A percentile compares a stretch with the other conserved stretches of the same genome.
Evolutionary conservation across 805 yeast species (phyloP).

Genomic region (Schwanniomyces vanrijiae): DNA sequence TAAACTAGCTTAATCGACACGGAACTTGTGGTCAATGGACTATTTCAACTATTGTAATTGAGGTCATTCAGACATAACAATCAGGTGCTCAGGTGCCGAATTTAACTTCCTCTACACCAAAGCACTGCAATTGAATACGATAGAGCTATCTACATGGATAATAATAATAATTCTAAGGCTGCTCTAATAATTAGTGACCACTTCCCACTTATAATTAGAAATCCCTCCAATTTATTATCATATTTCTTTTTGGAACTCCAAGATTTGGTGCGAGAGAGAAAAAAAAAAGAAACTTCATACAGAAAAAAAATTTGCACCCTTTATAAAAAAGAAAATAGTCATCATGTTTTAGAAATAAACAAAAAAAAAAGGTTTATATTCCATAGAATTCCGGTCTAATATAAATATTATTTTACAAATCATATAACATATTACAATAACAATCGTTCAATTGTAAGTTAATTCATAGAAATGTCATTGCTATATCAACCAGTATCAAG

Average conservation of each 20-base stretch:
- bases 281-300: conserved; percentile 8
- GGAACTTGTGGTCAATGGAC: background rate
- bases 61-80: background rate
- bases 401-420: background rate
- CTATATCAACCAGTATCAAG: conserved; percentile 35
- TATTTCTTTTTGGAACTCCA: background rate
- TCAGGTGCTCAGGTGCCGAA: background rate
- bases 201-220: background rate
- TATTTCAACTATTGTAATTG: background rate
- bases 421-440: background rate
- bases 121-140: background rate
- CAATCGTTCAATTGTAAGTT: conserved; percentile 1
- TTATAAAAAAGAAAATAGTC: conserved; percentile 7
- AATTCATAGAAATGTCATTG: conserved; percentile 20
- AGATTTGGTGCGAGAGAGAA: background rate
- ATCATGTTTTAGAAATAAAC: conserved; percentile 6
- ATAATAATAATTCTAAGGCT: background rate
- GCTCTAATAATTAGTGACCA: background rate
- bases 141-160: background rate
- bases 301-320: conserved; percentile 10
- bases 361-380: conserved; percentile 4
- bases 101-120: background rate
- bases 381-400: background rate
- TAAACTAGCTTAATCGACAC: background rate
- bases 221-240: background rate